These are phyloP conservation scores for Annulohypoxylon moriforme DNA, from an alignment of 495 filamentous ascomycete genomes.

Conservation along the genomic window DNA sequence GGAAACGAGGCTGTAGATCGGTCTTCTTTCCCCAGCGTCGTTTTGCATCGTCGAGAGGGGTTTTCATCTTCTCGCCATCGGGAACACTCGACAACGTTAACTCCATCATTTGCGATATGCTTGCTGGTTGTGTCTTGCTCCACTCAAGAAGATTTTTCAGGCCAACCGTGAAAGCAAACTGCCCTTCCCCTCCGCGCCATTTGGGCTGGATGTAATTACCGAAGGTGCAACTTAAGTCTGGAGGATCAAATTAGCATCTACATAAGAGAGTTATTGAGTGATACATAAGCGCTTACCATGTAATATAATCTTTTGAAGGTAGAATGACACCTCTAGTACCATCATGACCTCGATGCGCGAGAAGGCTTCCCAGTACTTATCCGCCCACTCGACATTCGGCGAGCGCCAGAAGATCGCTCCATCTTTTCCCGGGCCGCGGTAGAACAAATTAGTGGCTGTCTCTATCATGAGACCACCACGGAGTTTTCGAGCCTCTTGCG, in stretches of 20 bases:
- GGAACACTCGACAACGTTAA: background rate
- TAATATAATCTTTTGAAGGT: no score
- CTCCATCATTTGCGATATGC: background rate
- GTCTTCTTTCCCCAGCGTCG: background rate
- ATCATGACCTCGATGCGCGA: background rate
- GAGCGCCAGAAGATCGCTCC: background rate
- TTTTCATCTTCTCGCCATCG: background rate
- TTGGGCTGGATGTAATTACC: no score
- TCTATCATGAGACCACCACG: constrained; percentile 14
- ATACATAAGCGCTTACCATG: no score
- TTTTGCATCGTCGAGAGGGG: background rate
- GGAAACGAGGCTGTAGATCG: background rate
- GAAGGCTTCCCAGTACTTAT: constrained; percentile 15
- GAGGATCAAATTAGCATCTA: no score
- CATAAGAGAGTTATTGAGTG: background rate
- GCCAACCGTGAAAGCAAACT: background rate
- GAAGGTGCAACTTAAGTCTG: no score
- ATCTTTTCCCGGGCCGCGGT: background rate
- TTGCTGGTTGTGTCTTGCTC: background rate
- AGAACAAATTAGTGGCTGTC: constrained; percentile 11
- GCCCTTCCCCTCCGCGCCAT: no score
- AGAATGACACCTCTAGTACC: background rate
- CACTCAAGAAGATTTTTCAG: background rate
- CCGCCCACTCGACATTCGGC: background rate
- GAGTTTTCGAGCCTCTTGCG: background rate